A percentile compares a stretch with the other conserved stretches of the same genome.
phyloP scores from a whole-genome alignment of 208 protist species.

The Leishmania guyanensis region DNA sequence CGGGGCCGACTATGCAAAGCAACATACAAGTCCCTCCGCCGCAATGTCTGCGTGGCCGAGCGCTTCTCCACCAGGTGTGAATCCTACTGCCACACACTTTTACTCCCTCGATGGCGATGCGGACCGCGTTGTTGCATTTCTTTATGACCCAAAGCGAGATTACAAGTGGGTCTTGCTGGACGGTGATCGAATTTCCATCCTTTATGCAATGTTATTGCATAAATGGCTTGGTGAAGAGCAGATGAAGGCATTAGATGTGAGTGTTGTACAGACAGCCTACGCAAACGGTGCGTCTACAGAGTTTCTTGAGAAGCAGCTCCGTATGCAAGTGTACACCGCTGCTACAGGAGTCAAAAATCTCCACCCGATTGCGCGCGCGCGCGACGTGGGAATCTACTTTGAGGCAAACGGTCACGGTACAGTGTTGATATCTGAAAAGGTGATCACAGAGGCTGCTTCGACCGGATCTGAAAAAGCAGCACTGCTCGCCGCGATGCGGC shows the following conservation, averaged over 20 bases:
- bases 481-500: conserved; percentile 8
- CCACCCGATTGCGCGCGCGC: conserved; percentile 86
- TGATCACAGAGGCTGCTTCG: neutral
- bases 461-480: too few species aligned
- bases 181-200: conserved; percentile 79
- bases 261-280: conserved; percentile 96
- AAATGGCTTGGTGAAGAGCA: conserved; percentile 46
- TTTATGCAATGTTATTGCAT: conserved; percentile 68
- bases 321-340: conserved; percentile 52
- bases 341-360: conserved; percentile 95
- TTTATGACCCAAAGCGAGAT: conserved; percentile 9
- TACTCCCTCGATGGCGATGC: conserved; percentile 95
- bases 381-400: conserved; percentile 96
- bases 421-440: conserved; percentile 68
- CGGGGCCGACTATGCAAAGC: conserved; percentile 92
- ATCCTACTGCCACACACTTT: conserved; percentile 43
- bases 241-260: conserved; percentile 51
- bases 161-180: conserved; percentile 61
- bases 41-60: conserved; percentile 39
- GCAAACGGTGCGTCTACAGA: conserved; percentile 93
- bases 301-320: conserved; percentile 67
- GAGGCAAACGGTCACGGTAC: conserved; percentile 97
- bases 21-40: conserved; percentile 40
- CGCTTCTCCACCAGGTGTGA: neutral
- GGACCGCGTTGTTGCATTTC: conserved; percentile 91